Evolutionary conservation across 23 red algal species (phyloP).

Genomic region (Gracilaria vermiculophylla): DNA sequence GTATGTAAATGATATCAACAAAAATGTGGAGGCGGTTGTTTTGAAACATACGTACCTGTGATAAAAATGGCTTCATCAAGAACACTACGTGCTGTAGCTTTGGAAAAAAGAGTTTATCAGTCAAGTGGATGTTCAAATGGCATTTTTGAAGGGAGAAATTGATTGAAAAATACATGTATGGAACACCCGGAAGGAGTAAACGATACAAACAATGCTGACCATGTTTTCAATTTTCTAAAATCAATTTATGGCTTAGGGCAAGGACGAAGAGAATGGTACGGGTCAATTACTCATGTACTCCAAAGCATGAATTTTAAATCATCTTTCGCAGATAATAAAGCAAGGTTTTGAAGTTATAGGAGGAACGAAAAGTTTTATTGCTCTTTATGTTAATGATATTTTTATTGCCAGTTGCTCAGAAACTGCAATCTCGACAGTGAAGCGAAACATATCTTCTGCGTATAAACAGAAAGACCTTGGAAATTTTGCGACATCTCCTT

Average conservation of each 20-base stretch:
- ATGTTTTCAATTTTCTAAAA: conserved; percentile 18
- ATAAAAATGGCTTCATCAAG: background rate
- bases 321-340: background rate
- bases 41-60: background rate
- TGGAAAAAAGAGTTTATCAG: background rate
- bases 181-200: background rate
- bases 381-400: no score
- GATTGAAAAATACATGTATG: conserved; percentile 12
- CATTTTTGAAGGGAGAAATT: no score
- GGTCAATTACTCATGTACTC: background rate
- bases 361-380: no score
- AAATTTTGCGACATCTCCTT: no score
- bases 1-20: no score
- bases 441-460: no score
- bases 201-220: background rate
- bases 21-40: background rate
- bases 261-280: background rate
- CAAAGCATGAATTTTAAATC: background rate
- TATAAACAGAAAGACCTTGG: no score
- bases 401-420: no score
- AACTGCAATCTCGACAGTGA: no score
- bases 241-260: background rate
- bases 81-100: background rate
- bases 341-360: background rate
- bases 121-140: background rate